phyloP scores from a whole-genome alignment of 352 stramenopile species.

The Globisporangium echinulatum region DNA sequence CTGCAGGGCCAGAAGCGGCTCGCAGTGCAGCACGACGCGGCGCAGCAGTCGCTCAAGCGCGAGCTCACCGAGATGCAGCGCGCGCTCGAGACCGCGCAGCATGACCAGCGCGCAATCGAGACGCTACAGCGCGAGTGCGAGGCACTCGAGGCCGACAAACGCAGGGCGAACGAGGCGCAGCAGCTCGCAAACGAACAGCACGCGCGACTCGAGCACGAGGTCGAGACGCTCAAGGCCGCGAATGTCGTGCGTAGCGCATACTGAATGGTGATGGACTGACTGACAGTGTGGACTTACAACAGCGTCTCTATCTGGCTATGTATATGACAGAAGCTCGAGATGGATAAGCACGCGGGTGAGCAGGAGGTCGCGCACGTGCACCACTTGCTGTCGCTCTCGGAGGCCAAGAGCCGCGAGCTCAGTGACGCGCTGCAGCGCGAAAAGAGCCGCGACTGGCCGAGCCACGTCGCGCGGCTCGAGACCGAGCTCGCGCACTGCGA shows the following conservation, averaged over 20 bases:
- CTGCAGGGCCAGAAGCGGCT: slow-evolving; percentile 34
- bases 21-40: slow-evolving; percentile 17
- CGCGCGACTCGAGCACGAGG: slow-evolving; percentile 16
- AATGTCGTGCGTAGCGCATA: slow-evolving; percentile 5
- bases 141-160: slow-evolving; percentile 21
- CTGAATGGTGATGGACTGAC: neutral
- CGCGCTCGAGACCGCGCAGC: slow-evolving; percentile 28
- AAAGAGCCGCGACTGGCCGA: slow-evolving; percentile 41
- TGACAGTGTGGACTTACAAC: neutral
- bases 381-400: slow-evolving; percentile 40
- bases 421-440: slow-evolving; percentile 30
- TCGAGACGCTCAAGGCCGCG: slow-evolving; percentile 31
- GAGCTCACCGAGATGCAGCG: slow-evolving; percentile 29
- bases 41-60: slow-evolving; percentile 16
- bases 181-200: slow-evolving; percentile 13
- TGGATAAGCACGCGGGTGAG: slow-evolving; percentile 38
- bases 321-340: slow-evolving; percentile 32
- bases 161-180: slow-evolving; percentile 22
- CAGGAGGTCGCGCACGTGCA: slow-evolving; percentile 49
- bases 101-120: slow-evolving; percentile 23
- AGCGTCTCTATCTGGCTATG: slow-evolving; percentile 1
- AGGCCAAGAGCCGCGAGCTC: slow-evolving; percentile 42
- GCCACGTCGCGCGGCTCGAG: slow-evolving; percentile 42
- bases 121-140: slow-evolving; percentile 35
- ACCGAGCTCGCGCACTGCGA: slow-evolving; percentile 34